Evolutionary conservation across 305 asterid genomes (phyloP).

Genomic region (Rubia peregrina): DNA sequence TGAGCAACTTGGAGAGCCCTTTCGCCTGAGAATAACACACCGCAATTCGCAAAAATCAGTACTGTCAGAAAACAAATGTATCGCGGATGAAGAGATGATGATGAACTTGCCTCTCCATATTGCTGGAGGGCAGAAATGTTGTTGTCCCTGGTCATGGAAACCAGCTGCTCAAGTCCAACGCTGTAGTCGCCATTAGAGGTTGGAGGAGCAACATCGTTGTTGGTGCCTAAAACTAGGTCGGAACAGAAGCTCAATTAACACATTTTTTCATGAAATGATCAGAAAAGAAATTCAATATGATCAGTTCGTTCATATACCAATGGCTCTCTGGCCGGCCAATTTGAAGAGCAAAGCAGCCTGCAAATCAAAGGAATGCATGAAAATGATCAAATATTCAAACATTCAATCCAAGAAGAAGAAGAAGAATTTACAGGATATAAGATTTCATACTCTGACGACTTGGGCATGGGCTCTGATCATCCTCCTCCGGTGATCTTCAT

Average conservation of each 20-base stretch:
- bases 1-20: conserved; percentile 58
- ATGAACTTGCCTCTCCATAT: conserved; percentile 71
- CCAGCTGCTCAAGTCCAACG: conserved; percentile 67
- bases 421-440: background rate
- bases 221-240: conserved; percentile 54
- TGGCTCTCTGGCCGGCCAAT: conserved; percentile 86
- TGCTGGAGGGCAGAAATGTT: conserved; percentile 60
- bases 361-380: conserved; percentile 8
- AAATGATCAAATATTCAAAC: conserved; percentile 13
- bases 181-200: conserved; percentile 55
- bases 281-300: background rate
- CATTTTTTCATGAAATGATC: background rate
- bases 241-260: background rate
- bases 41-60: background rate
- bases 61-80: background rate
- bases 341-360: conserved; percentile 96
- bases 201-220: conserved; percentile 43
- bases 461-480: conserved; percentile 96
- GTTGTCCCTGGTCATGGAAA: conserved; percentile 66
- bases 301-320: conserved; percentile 38
- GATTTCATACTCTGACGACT: conserved; percentile 66
- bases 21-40: conserved; percentile 38
- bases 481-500: conserved; percentile 56
- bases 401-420: background rate
- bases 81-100: background rate